phyloP scores from a whole-genome alignment of 495 filamentous ascomycete genomes.

The Filosporella fistucella region DNA sequence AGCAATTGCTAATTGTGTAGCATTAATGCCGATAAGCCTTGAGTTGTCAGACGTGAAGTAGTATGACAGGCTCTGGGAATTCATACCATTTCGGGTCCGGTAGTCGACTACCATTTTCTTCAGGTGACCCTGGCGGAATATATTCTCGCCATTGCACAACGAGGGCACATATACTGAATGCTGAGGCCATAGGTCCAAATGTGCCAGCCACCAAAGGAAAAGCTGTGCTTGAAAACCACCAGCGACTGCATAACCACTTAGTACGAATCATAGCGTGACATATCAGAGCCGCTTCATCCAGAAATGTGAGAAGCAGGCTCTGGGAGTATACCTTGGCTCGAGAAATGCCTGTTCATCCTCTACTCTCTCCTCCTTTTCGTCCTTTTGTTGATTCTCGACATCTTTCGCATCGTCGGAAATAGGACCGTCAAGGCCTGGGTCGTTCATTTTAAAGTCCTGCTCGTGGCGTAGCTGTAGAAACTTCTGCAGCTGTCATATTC shows the following conservation, averaged over 20 bases:
- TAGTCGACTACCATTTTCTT: conserved; percentile 34
- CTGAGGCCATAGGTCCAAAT: conserved; percentile 73
- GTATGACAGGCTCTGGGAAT: not conserved
- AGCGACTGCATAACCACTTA: conserved; percentile 44
- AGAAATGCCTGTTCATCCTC: conserved; percentile 23
- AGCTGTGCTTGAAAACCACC: conserved; percentile 84
- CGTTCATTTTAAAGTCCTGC: conserved; percentile 53
- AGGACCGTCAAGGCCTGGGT: conserved; percentile 51
- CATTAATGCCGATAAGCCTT: conserved; percentile 69
- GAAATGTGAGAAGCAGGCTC: not conserved
- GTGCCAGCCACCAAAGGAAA: conserved; percentile 48
- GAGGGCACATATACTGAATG: conserved; percentile 77
- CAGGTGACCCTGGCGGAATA: conserved; percentile 19
- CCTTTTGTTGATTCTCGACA: conserved; percentile 35
- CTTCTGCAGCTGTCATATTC: no score
- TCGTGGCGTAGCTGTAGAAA: no score
- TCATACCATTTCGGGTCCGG: conserved; percentile 66
- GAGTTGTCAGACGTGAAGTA: not conserved
- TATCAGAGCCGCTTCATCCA: no score
- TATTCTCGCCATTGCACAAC: conserved; percentile 68
- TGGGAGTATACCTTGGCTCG: conserved; percentile 15
- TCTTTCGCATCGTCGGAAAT: conserved; percentile 42
- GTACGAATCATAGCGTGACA: no score
- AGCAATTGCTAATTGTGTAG: conserved; percentile 65
- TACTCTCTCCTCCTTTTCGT: conserved; percentile 17